Conservation (phyloP, 768 basidiomycete species). For the Termitomyces sp. region DNA sequence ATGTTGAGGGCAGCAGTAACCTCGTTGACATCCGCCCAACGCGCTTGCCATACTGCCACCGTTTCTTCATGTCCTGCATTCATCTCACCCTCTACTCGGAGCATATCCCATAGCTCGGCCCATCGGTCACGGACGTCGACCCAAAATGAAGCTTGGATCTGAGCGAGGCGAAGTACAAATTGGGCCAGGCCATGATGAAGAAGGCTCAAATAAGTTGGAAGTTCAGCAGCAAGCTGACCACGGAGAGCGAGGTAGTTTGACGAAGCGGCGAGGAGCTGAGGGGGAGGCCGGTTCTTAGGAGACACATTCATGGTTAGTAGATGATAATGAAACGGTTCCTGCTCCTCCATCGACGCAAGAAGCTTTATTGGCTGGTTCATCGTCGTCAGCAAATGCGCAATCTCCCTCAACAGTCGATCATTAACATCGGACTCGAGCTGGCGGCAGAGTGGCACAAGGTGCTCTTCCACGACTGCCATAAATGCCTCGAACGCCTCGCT, state of each 20-base stretch:
- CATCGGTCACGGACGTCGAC: constrained; percentile 58
- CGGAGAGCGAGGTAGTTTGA: constrained; percentile 76
- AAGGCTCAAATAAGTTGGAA: constrained; percentile 59
- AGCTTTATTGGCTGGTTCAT: constrained; percentile 63
- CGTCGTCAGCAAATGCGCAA: constrained; percentile 55
- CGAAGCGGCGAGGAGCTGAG: constrained; percentile 67
- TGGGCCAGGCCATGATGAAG: constrained; percentile 58
- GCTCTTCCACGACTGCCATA: constrained; percentile 50
- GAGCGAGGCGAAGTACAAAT: constrained; percentile 49
- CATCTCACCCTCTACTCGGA: constrained; percentile 68
- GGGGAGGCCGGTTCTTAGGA: constrained; percentile 62
- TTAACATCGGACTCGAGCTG: constrained; percentile 54
- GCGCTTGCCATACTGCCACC: constrained; percentile 61
- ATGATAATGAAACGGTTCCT: constrained; percentile 69
- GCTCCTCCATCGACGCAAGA: constrained; percentile 67
- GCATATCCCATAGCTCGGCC: constrained; percentile 83
- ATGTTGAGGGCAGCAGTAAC: constrained; percentile 35
- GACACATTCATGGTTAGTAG: constrained; percentile 64
- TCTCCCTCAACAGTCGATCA: constrained; percentile 51
- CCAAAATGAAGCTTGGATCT: constrained; percentile 62
- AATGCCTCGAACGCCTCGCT: constrained; percentile 75
- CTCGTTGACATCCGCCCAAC: constrained; percentile 67
- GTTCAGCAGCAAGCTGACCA: constrained; percentile 66
- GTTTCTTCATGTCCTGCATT: constrained; percentile 71
- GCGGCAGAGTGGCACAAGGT: constrained; percentile 49